Evolutionary conservation across 139 green algal species (phyloP).

Genomic region (Volvox reticuliferus): DNA sequence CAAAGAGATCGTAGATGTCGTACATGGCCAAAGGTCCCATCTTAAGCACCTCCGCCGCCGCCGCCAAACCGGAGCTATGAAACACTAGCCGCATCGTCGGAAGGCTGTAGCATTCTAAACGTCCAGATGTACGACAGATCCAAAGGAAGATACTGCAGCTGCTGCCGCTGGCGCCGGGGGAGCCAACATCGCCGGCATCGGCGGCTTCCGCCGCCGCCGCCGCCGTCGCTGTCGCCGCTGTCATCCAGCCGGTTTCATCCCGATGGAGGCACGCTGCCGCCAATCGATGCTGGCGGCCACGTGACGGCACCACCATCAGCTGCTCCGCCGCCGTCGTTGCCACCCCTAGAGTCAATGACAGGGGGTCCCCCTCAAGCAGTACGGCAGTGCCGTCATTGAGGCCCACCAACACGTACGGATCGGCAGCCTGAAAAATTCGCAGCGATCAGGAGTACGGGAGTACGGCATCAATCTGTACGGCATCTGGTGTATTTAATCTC

Average conservation of each 20-base stretch:
- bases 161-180: neutral
- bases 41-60: slow-evolving; percentile 46
- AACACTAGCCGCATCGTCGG: slow-evolving; percentile 66
- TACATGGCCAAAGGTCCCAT: neutral
- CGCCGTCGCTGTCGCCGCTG: neutral
- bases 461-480: too few relatives aligned
- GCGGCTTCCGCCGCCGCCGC: neutral
- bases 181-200: neutral
- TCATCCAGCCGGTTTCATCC: slow-evolving; percentile 72
- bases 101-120: slow-evolving; percentile 70
- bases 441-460: too few relatives aligned
- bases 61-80: slow-evolving; percentile 36
- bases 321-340: neutral
- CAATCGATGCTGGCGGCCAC: slow-evolving; percentile 12
- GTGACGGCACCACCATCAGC: slow-evolving; percentile 18
- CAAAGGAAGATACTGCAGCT: slow-evolving; percentile 32
- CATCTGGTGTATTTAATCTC: too few relatives aligned
- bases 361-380: slow-evolving; percentile 60
- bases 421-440: slow-evolving; percentile 55
- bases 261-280: slow-evolving; percentile 68
- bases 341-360: slow-evolving; percentile 2
- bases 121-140: slow-evolving; percentile 50
- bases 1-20: slow-evolving; percentile 22
- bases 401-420: slow-evolving; percentile 77
- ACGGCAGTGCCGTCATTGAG: slow-evolving; percentile 66